phyloP scores from a whole-genome alignment of 2,329 filamentous ascomycete genomes.

The Colletotrichum horii region DNA sequence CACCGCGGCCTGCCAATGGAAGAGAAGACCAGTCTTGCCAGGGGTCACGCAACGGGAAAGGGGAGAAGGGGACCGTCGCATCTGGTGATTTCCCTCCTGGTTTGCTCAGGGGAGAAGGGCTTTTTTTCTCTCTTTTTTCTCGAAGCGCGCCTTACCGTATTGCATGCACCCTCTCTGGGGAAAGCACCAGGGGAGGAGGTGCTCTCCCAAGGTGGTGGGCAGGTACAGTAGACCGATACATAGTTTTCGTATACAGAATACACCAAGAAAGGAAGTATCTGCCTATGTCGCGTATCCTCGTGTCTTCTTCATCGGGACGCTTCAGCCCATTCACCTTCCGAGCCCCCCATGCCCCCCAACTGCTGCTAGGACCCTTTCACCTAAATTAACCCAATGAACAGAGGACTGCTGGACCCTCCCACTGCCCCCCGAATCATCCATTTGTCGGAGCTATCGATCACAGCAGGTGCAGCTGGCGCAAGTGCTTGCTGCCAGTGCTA shows the following conservation, averaged over 20 bases:
- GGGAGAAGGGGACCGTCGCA: neutral
- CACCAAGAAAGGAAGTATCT: fast-evolving
- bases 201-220: neutral
- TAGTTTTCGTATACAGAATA: fast-evolving
- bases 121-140: neutral
- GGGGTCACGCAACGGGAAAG: neutral
- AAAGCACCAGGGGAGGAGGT: neutral
- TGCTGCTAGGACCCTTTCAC: neutral
- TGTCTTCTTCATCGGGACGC: neutral
- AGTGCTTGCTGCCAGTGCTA: neutral
- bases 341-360: neutral
- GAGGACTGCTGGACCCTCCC: constrained; percentile 16
- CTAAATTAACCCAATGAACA: constrained; percentile 15
- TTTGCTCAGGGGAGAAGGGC: neutral
- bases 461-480: neutral
- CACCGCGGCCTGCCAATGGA: neutral
- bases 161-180: constrained; percentile 4
- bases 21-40: neutral
- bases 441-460: neutral
- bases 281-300: neutral
- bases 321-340: neutral
- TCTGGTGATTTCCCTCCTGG: neutral
- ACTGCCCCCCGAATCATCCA: neutral
- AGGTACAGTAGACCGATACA: neutral
- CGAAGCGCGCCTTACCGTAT: neutral